Evolutionary conservation across 352 stramenopile species (phyloP).

Genomic region (Peronospora destructor): DNA sequence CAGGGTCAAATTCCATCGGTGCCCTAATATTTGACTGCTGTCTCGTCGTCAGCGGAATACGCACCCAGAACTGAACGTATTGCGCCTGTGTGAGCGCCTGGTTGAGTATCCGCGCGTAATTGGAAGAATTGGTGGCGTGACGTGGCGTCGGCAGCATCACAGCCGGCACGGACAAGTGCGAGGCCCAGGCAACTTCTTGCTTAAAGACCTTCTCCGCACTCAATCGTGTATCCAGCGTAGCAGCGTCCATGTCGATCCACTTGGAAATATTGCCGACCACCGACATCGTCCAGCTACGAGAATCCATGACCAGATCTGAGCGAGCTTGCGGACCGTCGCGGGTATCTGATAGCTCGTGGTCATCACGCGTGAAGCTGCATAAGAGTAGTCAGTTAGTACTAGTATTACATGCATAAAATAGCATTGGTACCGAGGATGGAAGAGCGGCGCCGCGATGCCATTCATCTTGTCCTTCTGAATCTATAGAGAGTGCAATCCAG

Average conservation of each 20-base stretch:
- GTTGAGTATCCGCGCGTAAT: conserved; percentile 85
- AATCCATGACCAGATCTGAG: conserved; percentile 81
- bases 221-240: conserved; percentile 33
- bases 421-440: conserved; percentile 59
- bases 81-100: conserved; percentile 63
- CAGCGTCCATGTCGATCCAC: conserved; percentile 70
- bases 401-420: neutral
- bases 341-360: conserved; percentile 46
- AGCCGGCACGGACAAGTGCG: conserved; percentile 91
- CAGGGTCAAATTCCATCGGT: conserved; percentile 13
- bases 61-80: conserved; percentile 88
- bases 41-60: conserved; percentile 54
- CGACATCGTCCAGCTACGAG: conserved; percentile 71
- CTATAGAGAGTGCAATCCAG: conserved; percentile 18
- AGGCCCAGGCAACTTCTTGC: conserved; percentile 93
- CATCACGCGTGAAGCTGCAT: conserved; percentile 63
- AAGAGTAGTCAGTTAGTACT: neutral
- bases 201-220: conserved; percentile 75
- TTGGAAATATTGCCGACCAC: conserved; percentile 76
- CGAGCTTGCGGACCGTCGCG: conserved; percentile 54
- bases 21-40: conserved; percentile 13
- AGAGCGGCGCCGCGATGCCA: conserved; percentile 69
- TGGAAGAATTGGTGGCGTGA: conserved; percentile 38
- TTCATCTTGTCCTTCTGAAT: conserved; percentile 74
- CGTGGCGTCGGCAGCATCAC: conserved; percentile 87